Evolutionary conservation across 2,329 filamentous ascomycete genomes (phyloP).

Genomic region (Clonostachys byssicola): DNA sequence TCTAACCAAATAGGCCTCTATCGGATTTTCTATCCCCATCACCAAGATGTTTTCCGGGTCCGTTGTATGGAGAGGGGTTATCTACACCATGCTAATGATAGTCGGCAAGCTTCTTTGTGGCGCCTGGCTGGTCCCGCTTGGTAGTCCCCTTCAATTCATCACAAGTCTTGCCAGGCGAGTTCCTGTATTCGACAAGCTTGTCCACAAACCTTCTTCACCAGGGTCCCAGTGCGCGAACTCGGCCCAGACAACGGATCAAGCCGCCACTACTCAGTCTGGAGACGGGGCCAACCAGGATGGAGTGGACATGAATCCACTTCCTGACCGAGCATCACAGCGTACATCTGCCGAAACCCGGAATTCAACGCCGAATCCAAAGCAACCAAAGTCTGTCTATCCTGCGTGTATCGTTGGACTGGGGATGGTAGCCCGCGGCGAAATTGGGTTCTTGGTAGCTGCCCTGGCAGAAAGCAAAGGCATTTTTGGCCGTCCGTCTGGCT

Average conservation of each 20-base stretch:
- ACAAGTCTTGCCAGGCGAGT: too few species aligned
- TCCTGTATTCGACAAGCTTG: too few species aligned
- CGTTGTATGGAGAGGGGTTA: slow-evolving; percentile 67
- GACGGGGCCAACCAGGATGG: neutral
- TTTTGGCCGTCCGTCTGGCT: slow-evolving; percentile 17
- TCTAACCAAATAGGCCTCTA: slow-evolving; percentile 36
- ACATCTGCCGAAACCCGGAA: neutral
- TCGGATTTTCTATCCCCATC: slow-evolving; percentile 78
- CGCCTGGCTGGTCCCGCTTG: slow-evolving; percentile 42
- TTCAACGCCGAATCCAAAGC: slow-evolving; percentile 11
- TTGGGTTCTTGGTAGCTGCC: slow-evolving; percentile 72
- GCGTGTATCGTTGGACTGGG: slow-evolving; percentile 58
- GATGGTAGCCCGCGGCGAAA: slow-evolving; percentile 78
- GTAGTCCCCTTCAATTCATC: neutral
- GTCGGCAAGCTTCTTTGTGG: slow-evolving; percentile 58
- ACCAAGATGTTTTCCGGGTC: slow-evolving; percentile 59
- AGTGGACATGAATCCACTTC: too few species aligned
- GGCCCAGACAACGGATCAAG: neutral
- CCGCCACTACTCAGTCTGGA: neutral
- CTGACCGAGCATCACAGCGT: neutral
- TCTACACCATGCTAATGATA: slow-evolving; percentile 70
- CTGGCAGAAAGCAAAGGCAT: slow-evolving; percentile 53
- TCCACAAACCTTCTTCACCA: too few species aligned
- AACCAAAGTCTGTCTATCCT: slow-evolving; percentile 62
- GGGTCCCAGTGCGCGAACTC: too few species aligned